Evolutionary conservation across 345 rosid species (phyloP), one percentile per base, ranked within the genome.

Genomic region (Melastoma malabathricum): DNA sequence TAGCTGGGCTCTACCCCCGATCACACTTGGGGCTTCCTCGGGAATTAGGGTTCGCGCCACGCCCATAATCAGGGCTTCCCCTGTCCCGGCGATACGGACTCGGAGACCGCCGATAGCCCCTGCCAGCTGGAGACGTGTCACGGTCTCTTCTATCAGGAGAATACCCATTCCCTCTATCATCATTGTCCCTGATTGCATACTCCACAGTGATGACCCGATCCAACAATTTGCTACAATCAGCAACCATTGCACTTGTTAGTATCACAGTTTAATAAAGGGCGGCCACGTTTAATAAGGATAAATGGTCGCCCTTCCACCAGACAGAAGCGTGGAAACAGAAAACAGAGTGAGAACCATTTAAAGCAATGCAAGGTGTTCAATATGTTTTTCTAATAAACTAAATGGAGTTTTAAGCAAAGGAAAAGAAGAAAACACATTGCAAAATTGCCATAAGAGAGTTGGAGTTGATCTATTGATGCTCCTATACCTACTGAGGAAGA

Each of bases 41-140:
- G 27, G 67, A 71, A 54, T 65, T 72, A 44, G 72, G 81, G 62
- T 79, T 73, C 15, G 77, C 67, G 44, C 93, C 93, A 60, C 75
- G 87, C 6, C 96, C 96, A 68, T 92, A 84, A 60, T 92, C 96
- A 51, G 96, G 98, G 68, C 93, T 92, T 2, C 84, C 97, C 59
- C 95, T 75, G 46, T 82, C 96, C 56, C 86, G 83, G 13, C 71
- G 78, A 60, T 80, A 82, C 4, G 97, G 97, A 68, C 90, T 84
- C 19, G 93, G 86, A 3, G 97, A 87, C 44, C 86, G 69, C 69
- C 79, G 73, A 15, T 71, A 76, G 61, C 69, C 66, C 50, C 76
- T 60, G 65, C 85, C 74, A 64, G 69, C 86, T 10, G 86, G 93
- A 44, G 93, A 92, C 59, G 75, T 72, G 49, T 77, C 87, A 47